Evolutionary conservation across 129 eudicot species (phyloP), one percentile per base, ranked within the genome.

Genomic region (Flaveria ramosissima): DNA sequence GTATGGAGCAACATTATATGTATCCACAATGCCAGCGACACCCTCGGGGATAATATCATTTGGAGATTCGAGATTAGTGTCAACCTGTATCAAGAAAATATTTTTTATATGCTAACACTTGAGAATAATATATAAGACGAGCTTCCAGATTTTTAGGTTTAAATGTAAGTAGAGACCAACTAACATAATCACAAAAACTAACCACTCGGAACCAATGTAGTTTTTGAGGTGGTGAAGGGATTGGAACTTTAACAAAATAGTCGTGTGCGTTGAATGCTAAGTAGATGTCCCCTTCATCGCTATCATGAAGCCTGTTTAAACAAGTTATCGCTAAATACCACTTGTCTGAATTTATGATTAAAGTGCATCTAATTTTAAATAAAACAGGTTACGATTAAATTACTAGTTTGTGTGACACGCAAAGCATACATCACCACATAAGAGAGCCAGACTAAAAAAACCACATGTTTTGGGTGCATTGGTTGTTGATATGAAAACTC

Each of bases 241-340:
- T 81, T 41, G 80, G 73, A 74, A 77, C 85, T 73, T 84, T 70
- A 78, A 94, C 89, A 81, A 83, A 89, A 81, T 82, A 94, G 82
- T 89, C 89, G 45, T 94, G 98, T 64, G 98, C 96, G 71, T 94
- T 94, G 83, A 94, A 94, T 13, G 97, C 98, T 86, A 94, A 72
- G 86, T 94, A 94, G 52, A 91, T 27, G 60, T 87, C 97, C 64
- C 87, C 90, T 78, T 87, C 88, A 74, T 91, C 84, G 21, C 85
- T 75, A 68, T 89, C 97, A 75, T 94, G 98, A 68, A 94, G 89
- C 75, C 98, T 94, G 87, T 75, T 60, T 43, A 75, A 12, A 68
- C 53, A 61, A 39, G 32, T 17, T 66, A 23, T 32, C 60, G n/a
- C 14, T 12, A 76, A 59, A 36, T 48, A 46, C 78, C 11, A 46